Evolutionary conservation across 2,329 filamentous ascomycete species (phyloP).

Genomic region (Phyllosticta citriasiana): DNA sequence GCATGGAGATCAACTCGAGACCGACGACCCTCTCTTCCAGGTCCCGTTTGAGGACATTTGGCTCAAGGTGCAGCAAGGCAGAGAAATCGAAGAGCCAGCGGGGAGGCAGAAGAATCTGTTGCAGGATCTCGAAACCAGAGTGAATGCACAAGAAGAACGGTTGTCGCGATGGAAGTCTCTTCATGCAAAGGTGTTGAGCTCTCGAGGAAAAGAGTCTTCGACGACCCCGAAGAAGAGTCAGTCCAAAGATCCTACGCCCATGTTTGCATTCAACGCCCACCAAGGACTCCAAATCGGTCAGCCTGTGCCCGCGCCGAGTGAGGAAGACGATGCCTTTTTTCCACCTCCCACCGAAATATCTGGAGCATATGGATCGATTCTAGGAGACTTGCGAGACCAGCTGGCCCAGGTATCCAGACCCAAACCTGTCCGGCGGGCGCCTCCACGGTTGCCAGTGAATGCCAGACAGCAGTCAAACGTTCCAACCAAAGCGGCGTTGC

Average conservation of each 20-base stretch:
- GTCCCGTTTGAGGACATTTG: conserved; percentile 62
- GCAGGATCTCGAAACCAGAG: conserved; percentile 59
- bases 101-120: conserved; percentile 41
- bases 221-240: background rate
- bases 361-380: conserved; percentile 1
- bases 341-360: background rate
- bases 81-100: conserved; percentile 35
- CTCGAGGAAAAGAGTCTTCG: conserved; percentile 9
- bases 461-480: background rate
- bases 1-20: conserved; percentile 50
- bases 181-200: conserved; percentile 30
- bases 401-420: background rate
- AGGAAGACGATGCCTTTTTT: background rate
- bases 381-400: conserved; percentile 2
- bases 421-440: background rate
- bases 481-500: background rate
- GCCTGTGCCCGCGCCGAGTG: background rate
- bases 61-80: conserved; percentile 53
- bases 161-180: conserved; percentile 68
- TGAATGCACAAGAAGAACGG: conserved; percentile 56
- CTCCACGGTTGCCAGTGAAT: background rate
- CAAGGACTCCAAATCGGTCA: conserved; percentile 17
- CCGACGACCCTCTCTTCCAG: conserved; percentile 54
- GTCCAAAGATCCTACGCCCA: conserved; percentile 11
- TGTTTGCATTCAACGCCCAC: conserved; percentile 24